Conservation (phyloP, 2,329 filamentous ascomycete genomes). For the Pezicula rhizophila region DNA sequence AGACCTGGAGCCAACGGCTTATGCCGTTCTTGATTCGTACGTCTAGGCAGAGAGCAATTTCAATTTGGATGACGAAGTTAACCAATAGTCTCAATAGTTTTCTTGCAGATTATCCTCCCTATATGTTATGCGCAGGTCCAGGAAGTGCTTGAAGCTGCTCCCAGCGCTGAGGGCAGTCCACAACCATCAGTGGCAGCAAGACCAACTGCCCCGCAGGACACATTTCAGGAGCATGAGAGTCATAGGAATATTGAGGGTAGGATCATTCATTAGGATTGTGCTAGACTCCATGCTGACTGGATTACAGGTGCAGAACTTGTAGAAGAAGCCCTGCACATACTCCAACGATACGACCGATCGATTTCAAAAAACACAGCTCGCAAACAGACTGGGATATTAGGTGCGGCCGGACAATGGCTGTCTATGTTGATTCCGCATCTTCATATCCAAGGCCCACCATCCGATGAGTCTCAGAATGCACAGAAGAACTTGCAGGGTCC, state of each 20-base stretch:
- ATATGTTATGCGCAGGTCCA: constrained; percentile 15
- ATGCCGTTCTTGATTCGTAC: constrained; percentile 27
- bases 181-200: constrained; percentile 20
- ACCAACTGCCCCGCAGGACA: constrained; percentile 19
- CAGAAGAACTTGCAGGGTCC: constrained; percentile 39
- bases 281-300: constrained; percentile 10
- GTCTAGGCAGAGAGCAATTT: constrained; percentile 2
- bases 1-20: constrained; percentile 20
- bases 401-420: constrained; percentile 52
- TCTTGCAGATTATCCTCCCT: constrained; percentile 19
- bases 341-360: constrained; percentile 25
- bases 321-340: constrained; percentile 28
- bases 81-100: constrained; percentile 13
- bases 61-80: constrained; percentile 1
- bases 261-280: neutral
- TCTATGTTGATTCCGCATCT: constrained; percentile 56
- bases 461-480: constrained; percentile 6
- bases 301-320: constrained; percentile 26
- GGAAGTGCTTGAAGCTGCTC: constrained; percentile 13
- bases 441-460: constrained; percentile 56
- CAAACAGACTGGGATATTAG: constrained; percentile 52
- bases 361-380: constrained; percentile 23
- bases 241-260: constrained; percentile 20
- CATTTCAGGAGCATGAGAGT: constrained; percentile 16
- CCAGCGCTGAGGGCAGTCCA: constrained; percentile 17